Conservation (phyloP, 2,329 filamentous ascomycete species). For the Botryotinia calthae region DNA sequence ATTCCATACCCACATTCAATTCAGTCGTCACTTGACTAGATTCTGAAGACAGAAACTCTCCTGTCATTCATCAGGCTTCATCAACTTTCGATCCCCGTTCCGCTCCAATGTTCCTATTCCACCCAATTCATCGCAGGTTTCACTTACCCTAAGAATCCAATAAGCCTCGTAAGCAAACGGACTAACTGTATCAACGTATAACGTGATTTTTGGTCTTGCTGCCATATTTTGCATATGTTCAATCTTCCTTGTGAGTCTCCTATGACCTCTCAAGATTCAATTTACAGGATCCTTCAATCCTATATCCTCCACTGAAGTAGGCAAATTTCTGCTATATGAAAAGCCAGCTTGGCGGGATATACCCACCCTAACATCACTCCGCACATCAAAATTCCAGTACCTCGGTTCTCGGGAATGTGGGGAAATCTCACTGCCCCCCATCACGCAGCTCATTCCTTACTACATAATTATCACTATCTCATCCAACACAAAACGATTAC, state of each 20-base stretch:
- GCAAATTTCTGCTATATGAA: not conserved
- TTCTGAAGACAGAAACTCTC: not conserved
- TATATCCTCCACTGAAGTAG: not conserved
- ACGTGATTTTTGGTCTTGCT: not conserved
- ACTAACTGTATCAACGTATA: conserved; percentile 52
- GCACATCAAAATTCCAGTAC: not conserved
- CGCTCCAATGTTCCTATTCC: not conserved
- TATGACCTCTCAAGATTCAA: not conserved
- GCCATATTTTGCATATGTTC: not conserved
- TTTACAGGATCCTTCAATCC: not conserved
- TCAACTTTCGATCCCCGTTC: not conserved
- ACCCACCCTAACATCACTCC: not conserved
- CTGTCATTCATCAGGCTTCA: not conserved
- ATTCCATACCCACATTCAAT: not conserved
- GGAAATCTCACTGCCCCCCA: not conserved
- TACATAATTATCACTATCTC: not conserved
- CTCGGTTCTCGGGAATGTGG: not conserved
- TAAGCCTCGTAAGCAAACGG: conserved; percentile 62
- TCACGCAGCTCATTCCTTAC: not conserved
- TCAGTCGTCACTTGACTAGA: not conserved
- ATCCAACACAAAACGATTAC: not conserved
- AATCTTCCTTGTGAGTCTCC: not conserved
- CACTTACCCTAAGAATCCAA: conserved; percentile 50
- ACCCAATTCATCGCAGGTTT: not conserved
- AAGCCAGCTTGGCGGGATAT: not conserved